These are phyloP conservation scores for Holtermannia corniformis DNA, from an alignment of 768 basidiomycete species.

Conservation along the genomic window DNA sequence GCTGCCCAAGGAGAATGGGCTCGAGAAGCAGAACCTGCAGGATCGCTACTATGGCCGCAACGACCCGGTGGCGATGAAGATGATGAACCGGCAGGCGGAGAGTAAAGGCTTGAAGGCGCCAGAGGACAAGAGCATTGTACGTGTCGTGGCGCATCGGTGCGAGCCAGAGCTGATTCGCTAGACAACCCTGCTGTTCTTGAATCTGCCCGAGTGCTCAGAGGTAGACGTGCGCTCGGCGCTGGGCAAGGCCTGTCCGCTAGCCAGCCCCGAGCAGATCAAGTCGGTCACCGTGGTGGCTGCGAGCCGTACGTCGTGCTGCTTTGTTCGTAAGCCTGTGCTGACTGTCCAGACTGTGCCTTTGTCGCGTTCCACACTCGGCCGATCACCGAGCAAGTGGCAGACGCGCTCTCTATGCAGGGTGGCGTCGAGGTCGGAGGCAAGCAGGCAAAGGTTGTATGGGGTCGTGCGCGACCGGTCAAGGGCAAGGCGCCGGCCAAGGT, in stretches of 20 bases:
- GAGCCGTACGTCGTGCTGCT: conserved; percentile 24
- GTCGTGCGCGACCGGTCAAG: conserved; percentile 53
- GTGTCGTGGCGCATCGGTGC: conserved; percentile 39
- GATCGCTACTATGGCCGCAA: conserved; percentile 88
- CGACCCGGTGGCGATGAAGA: conserved; percentile 90
- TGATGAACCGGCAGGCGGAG: conserved; percentile 69
- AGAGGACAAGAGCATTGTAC: conserved; percentile 72
- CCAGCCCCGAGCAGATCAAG: conserved; percentile 32
- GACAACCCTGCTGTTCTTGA: conserved; percentile 40
- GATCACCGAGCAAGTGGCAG: conserved; percentile 78
- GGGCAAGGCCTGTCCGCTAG: conserved; percentile 29
- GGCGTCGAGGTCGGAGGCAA: conserved; percentile 79
- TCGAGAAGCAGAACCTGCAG: conserved; percentile 84
- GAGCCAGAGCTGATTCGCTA: conserved; percentile 3
- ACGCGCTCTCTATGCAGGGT: conserved; percentile 64
- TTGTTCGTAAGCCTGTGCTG: not conserved
- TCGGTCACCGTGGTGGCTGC: conserved; percentile 34
- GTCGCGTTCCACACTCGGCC: conserved; percentile 78
- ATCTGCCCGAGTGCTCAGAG: conserved; percentile 31
- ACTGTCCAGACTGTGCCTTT: conserved; percentile 60
- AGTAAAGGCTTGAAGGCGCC: conserved; percentile 76
- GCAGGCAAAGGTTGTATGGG: conserved; percentile 73
- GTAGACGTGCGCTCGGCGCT: conserved; percentile 29
- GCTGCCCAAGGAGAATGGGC: conserved; percentile 67
- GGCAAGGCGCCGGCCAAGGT: conserved; percentile 12